Evolutionary conservation across 495 filamentous ascomycete species (phyloP), one percentile per base, ranked within the genome.

Genomic region (Penicillium paxilli): DNA sequence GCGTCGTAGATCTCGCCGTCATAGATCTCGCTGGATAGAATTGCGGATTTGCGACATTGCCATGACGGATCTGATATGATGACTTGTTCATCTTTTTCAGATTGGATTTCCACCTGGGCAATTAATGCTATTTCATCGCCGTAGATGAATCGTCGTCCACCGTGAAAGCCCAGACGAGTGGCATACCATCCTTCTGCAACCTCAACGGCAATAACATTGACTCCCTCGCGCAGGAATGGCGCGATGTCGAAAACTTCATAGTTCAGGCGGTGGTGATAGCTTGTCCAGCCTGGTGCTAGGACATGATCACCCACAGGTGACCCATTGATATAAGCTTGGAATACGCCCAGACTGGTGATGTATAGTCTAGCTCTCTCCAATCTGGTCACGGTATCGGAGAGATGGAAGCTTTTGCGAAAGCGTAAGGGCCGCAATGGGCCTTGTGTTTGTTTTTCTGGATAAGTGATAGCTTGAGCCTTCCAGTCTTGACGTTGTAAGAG

Each of bases 111-210:
- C 14, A 84, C 55, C 48, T 77, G 70, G 1, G 71, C 77, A 11
- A 83, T 54, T 3, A 77, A 30, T 0, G 58, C 80, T 16, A 82
- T 50, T 10, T 63, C 61, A 44, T 81, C 71, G 0, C 80, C 80
- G 51, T 75, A 84, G 19, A 78, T 49, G 23, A 57, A 48, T 0
- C 64, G 41, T 14, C 51, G 49, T 2, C 63, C 69, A n/a, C 66
- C 68, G 8, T 46, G 52, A 22, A 70, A 77, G 0, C 80, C 80
- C 10, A 83, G 58, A n/a, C 78, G 68, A 11, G 75, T 76, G 4
- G 73, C 58, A 62, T 71, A 83, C 82, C 82, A 84, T 0, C 80
- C 82, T 44, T 84, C 82, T 0, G 70, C 79, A 16, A 82, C 75
- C 24, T 76, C 71, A 5, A 77, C 76, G 0, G 73, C 76, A 46